Evolutionary conservation across 192 early-diverging fungal genomes (phyloP).

Genomic region (Coemansia erecta): DNA sequence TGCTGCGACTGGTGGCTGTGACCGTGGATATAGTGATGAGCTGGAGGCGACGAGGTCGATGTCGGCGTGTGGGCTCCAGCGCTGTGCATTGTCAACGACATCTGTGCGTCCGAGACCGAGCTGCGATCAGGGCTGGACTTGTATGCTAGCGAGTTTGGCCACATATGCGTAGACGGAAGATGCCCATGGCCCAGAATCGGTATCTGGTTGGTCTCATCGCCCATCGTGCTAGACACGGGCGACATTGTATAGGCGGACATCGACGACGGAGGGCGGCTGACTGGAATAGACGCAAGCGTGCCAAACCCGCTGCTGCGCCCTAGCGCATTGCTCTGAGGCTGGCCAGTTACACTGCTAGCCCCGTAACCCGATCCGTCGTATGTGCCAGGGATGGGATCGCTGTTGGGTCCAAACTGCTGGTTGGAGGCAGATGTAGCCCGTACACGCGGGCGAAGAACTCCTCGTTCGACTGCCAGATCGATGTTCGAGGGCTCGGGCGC

Average conservation of each 20-base stretch:
- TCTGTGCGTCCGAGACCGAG: conserved; percentile 1
- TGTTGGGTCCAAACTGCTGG: conserved; percentile 19
- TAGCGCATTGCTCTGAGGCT: conserved; percentile 11
- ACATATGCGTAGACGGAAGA: conserved; percentile 13
- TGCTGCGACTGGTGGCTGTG: conserved; percentile 7
- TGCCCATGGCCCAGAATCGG: conserved; percentile 3
- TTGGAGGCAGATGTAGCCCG: conserved; percentile 39
- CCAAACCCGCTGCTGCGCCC: conserved; percentile 16
- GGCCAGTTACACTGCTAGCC: conserved; percentile 9
- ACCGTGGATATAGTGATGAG: conserved; percentile 20
- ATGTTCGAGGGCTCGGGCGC: conserved; percentile 42
- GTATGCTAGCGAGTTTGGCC: conserved; percentile 25
- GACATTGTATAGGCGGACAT: conserved; percentile 51
- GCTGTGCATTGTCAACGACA: conserved; percentile 3
- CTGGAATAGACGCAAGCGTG: neutral
- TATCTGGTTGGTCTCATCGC: conserved; percentile 24
- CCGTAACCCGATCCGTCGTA: conserved; percentile 13
- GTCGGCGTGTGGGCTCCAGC: conserved; percentile 35
- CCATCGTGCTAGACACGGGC: conserved; percentile 43
- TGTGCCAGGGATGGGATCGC: neutral
- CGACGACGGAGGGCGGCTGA: conserved; percentile 42
- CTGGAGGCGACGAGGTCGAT: conserved; percentile 44
- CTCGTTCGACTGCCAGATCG: conserved; percentile 23
- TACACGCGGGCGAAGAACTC: conserved; percentile 20
- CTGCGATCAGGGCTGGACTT: conserved; percentile 42